Percentiles rank a stretch among this genome's conserved stretches.
Conservation (phyloP, 2,329 filamentous ascomycete genomes). For the Penicillium sp. region DNA sequence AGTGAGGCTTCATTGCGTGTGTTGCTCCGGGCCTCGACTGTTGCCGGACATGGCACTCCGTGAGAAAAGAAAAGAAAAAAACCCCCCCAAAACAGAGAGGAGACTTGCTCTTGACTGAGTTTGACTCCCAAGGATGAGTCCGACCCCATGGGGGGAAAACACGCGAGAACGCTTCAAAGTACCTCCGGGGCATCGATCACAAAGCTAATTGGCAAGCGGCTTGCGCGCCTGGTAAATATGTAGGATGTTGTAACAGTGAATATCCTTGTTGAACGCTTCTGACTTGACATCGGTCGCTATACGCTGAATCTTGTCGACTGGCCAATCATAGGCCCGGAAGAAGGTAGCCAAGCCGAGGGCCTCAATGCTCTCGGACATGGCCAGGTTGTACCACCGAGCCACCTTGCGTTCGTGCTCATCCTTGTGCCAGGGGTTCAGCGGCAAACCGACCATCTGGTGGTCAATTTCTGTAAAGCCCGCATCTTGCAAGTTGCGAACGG, state of each 20-base stretch:
- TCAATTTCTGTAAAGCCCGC: conserved; percentile 79
- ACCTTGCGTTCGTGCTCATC: conserved; percentile 66
- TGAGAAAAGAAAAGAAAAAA: background rate
- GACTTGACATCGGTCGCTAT: conserved; percentile 63
- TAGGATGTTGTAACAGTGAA: conserved; percentile 66
- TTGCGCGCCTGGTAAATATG: conserved; percentile 47
- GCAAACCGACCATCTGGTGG: conserved; percentile 67
- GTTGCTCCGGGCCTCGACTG: background rate
- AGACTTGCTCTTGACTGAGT: background rate
- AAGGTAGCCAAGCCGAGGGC: conserved; percentile 73
- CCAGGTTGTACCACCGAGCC: conserved; percentile 81
- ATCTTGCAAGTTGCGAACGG: conserved; percentile 62
- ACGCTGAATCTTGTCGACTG: conserved; percentile 60
- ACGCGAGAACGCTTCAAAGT: background rate
- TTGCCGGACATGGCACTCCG: background rate
- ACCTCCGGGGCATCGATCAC: background rate
- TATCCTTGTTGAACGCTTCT: conserved; percentile 67
- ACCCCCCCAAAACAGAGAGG: too few species aligned
- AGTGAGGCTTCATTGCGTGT: background rate
- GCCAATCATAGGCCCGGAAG: conserved; percentile 63
- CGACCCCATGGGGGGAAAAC: background rate
- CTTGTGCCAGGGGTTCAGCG: conserved; percentile 70
- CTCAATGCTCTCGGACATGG: conserved; percentile 70
- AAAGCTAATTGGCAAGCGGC: conserved; percentile 23
- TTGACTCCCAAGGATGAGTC: too few species aligned